A percentile compares a stretch with the other conserved stretches of the same genome.
Evolutionary conservation across 257 asterid species (phyloP).

Genomic region (Gynochthodes officinalis): DNA sequence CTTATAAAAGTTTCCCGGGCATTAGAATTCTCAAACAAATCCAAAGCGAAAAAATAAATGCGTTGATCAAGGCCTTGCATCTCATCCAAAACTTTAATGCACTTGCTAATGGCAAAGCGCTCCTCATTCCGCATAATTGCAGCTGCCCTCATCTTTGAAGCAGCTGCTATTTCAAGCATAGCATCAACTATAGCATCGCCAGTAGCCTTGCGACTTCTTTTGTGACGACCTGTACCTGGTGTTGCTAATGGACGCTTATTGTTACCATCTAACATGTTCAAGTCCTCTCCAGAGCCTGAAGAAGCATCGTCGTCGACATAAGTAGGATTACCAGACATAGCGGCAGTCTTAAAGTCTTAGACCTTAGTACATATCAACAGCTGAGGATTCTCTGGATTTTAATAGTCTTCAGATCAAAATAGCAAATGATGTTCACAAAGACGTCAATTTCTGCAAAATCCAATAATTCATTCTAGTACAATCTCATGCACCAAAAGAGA

Average conservation of each 20-base stretch:
- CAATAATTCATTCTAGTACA: slow-evolving; percentile 14
- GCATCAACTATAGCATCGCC: slow-evolving; percentile 94
- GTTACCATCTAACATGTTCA: slow-evolving; percentile 64
- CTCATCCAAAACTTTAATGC: slow-evolving; percentile 79
- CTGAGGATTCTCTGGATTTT: slow-evolving; percentile 27
- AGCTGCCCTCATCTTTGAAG: slow-evolving; percentile 92
- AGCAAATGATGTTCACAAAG: slow-evolving; percentile 22
- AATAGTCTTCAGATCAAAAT: slow-evolving; percentile 28
- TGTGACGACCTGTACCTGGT: slow-evolving; percentile 62
- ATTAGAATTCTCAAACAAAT: slow-evolving; percentile 66
- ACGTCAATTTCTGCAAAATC: slow-evolving; percentile 14
- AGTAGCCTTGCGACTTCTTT: slow-evolving; percentile 86
- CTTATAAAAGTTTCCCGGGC: slow-evolving; percentile 76
- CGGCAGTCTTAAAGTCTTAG: slow-evolving; percentile 21
- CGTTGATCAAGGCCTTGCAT: slow-evolving; percentile 75
- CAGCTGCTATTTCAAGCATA: slow-evolving; percentile 91
- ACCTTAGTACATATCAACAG: slow-evolving; percentile 34
- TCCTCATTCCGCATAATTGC: slow-evolving; percentile 75
- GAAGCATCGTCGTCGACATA: slow-evolving; percentile 74
- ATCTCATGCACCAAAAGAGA: slow-evolving; percentile 13
- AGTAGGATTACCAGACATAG: slow-evolving; percentile 73
- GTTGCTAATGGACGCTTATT: slow-evolving; percentile 49
- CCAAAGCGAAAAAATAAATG: slow-evolving; percentile 72
- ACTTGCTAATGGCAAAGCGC: slow-evolving; percentile 76
- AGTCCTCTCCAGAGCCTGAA: slow-evolving; percentile 86